phyloP scores from a whole-genome alignment of 345 rosid species.

The Physaria fendleri region DNA sequence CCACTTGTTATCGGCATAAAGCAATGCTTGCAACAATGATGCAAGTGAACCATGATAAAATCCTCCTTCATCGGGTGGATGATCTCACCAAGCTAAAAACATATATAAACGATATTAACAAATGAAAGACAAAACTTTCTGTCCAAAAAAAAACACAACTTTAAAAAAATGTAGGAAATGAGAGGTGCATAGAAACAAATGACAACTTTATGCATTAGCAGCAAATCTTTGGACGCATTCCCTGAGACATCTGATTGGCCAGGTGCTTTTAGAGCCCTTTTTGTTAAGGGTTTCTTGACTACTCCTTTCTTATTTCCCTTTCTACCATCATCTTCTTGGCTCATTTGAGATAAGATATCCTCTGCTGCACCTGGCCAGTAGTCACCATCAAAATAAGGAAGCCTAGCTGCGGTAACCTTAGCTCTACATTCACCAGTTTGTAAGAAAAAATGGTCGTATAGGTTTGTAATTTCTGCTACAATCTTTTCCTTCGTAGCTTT shows the following conservation, averaged over 20 bases:
- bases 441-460: constrained; percentile 89
- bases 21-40: no score
- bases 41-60: no score
- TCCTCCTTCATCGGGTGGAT: no score
- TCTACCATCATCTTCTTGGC: constrained; percentile 93
- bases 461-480: constrained; percentile 75
- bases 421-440: constrained; percentile 81
- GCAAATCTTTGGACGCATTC: constrained; percentile 82
- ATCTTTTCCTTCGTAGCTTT: constrained; percentile 83
- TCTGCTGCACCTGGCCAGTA: constrained; percentile 99
- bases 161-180: neutral
- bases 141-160: no score
- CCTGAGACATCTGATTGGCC: constrained; percentile 93
- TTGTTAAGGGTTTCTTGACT: constrained; percentile 76
- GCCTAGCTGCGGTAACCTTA: constrained; percentile 94
- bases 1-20: no score
- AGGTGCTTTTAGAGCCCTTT: constrained; percentile 95
- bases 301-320: constrained; percentile 82
- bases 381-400: constrained; percentile 99
- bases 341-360: constrained; percentile 80
- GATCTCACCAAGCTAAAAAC: no score
- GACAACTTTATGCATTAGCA: constrained; percentile 90
- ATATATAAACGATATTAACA: no score
- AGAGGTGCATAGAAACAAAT: constrained; percentile 6
- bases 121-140: no score